These are phyloP conservation scores for Berberis vulgaris DNA, from an alignment of 164 flowering plant species.

Conservation along the genomic window DNA sequence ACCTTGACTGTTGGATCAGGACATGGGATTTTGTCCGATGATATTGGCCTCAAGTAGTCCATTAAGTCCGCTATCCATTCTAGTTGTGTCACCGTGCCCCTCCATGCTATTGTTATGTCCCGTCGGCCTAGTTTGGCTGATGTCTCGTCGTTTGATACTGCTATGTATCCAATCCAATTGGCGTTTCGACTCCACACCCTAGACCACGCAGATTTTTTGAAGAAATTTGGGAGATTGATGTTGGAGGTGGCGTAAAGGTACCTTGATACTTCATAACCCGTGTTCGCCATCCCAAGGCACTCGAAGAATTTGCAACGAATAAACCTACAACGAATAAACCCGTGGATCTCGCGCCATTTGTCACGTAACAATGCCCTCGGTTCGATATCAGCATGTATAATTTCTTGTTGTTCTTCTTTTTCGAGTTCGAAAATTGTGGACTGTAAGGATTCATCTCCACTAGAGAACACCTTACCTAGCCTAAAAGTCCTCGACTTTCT, in stretches of 20 bases:
- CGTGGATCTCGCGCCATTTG: constrained; percentile 58
- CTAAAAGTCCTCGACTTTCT: no score
- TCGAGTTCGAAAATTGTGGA: background rate
- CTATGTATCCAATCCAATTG: constrained; percentile 88
- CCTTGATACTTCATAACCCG: constrained; percentile 51
- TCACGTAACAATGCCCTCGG: background rate
- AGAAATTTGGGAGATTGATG: constrained; percentile 59
- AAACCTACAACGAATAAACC: constrained; percentile 56
- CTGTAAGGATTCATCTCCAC: background rate
- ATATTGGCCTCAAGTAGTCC: constrained; percentile 41
- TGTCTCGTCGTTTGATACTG: constrained; percentile 63
- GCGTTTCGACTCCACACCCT: constrained; percentile 62
- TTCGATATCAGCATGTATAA: background rate
- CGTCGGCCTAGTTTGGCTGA: constrained; percentile 60
- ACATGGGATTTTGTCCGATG: constrained; percentile 32
- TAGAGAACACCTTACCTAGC: background rate
- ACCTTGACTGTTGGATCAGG: constrained; percentile 55
- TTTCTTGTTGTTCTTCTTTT: background rate
- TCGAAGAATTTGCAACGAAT: constrained; percentile 33
- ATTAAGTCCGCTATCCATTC: constrained; percentile 73
- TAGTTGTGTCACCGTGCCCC: constrained; percentile 72
- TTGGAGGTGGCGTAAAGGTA: constrained; percentile 71
- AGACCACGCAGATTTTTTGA: constrained; percentile 44
- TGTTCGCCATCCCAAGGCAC: constrained; percentile 22
- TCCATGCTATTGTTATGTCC: constrained; percentile 66